These are phyloP conservation scores for Phanerochaete sordida DNA, from an alignment of 768 basidiomycete genomes.

Conservation along the genomic window DNA sequence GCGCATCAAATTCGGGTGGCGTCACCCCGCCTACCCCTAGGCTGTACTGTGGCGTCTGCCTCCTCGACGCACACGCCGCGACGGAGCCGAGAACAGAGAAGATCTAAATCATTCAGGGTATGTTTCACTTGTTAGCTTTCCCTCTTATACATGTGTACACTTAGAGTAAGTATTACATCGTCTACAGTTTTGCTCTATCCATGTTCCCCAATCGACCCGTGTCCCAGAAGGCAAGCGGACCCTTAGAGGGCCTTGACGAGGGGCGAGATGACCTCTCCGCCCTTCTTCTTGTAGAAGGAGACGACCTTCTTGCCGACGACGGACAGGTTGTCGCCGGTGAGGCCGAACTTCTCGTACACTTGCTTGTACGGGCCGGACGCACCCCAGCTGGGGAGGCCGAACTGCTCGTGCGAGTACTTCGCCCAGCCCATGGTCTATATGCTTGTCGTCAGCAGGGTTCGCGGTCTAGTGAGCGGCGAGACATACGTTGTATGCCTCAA, in stretches of 20 bases:
- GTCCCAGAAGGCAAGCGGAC: not conserved
- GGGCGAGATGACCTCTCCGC: constrained; percentile 69
- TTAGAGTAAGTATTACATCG: not conserved
- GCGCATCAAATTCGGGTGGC: too few relatives aligned
- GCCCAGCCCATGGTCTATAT: constrained; percentile 74
- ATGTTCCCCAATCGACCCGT: not conserved
- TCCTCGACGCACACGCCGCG: too few relatives aligned
- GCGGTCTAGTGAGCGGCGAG: not conserved
- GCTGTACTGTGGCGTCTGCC: too few relatives aligned
- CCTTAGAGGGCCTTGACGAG: constrained; percentile 64
- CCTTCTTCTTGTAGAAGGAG: constrained; percentile 80
- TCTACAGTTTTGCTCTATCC: not conserved
- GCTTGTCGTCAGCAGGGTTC: too few relatives aligned
- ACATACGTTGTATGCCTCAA: constrained; percentile 69
- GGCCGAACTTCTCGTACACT: constrained; percentile 88
- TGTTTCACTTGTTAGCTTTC: not conserved
- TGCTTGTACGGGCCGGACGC: constrained; percentile 87
- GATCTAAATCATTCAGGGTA: too few relatives aligned
- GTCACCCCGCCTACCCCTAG: too few relatives aligned
- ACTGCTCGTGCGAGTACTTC: constrained; percentile 90
- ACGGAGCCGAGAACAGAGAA: too few relatives aligned
- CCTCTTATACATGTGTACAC: not conserved
- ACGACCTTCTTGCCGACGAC: constrained; percentile 81
- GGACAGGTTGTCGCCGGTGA: constrained; percentile 80
- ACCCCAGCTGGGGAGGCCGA: constrained; percentile 73